Evolutionary conservation across 768 basidiomycete genomes (phyloP), one percentile per base, ranked within the genome.

Genomic region (Boletus sp.): DNA sequence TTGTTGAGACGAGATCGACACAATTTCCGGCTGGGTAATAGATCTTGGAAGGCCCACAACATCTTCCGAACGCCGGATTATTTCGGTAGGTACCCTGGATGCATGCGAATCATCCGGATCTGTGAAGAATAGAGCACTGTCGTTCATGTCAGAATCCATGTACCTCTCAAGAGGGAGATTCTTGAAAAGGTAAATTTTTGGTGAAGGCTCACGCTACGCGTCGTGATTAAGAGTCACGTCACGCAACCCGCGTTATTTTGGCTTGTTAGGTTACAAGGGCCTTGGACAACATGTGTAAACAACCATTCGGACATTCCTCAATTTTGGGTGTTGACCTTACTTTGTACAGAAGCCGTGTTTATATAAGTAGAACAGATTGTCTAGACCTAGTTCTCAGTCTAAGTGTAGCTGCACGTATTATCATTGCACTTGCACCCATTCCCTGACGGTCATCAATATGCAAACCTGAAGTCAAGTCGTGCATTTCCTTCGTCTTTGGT

Each of bases 381-480:
- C 24, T 24, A 24, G 24, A 24, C 24, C 24, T 24, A 24, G 24
- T 24, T 24, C 24, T 24, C 24, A 24, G 24, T 24, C 24, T 24
- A 24, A 24, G 24, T 1, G 24, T 24, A 24, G 24, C 24, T n/a
- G 24, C 24, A 24, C 33, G 33, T 35, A 35, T 9, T 35, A 35
- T 9, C 24, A 28, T 24, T 24, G 20, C 7, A 44, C 33, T 20
- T 32, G 7, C 18, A 33, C 5, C 35, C 36, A 54, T 15, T 20
- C 18, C 18, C 20, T 35, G 29, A 33, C 20, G 33, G 52, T 12
- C 44, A 28, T 56, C 50, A 84, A 65, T 85, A 83, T 11, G 78
- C 79, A 62, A 87, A 86, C 28, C 83, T 74, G 73, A 86, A 86
- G 62, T 86, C 83, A 54, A 86, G 65, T 46, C 82, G 71, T 57